These are phyloP conservation scores for Gracilaria domingensis DNA, from an alignment of 23 red algal genomes.

Conservation along the genomic window DNA sequence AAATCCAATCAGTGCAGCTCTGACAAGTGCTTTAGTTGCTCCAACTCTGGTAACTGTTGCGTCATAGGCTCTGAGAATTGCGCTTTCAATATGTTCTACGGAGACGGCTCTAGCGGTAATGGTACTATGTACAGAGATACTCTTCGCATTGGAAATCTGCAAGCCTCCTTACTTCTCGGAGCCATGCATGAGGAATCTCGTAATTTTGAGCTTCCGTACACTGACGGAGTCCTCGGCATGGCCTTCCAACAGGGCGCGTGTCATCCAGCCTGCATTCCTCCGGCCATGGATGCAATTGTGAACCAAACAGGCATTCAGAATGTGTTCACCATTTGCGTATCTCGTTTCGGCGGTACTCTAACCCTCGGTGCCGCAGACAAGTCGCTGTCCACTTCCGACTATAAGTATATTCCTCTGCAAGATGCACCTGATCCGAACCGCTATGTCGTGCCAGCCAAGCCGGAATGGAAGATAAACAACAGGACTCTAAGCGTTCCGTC, in stretches of 20 bases:
- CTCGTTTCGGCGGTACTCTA: conserved; percentile 61
- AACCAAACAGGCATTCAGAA: conserved; percentile 59
- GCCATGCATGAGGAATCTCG: conserved; percentile 58
- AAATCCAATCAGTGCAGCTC: conserved; percentile 21
- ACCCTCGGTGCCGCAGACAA: conserved; percentile 56
- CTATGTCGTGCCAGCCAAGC: conserved; percentile 30
- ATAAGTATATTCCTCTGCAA: conserved; percentile 40
- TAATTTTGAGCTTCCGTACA: conserved; percentile 49
- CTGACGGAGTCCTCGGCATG: conserved; percentile 70
- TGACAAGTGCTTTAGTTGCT: conserved; percentile 54
- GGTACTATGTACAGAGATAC: conserved; percentile 58
- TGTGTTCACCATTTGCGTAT: conserved; percentile 70
- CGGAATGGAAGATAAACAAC: conserved; percentile 45
- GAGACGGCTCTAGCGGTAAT: conserved; percentile 54
- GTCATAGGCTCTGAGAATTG: conserved; percentile 28
- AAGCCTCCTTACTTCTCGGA: conserved; percentile 39
- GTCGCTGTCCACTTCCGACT: conserved; percentile 18
- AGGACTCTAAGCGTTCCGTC: conserved; percentile 34
- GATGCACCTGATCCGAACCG: conserved; percentile 26
- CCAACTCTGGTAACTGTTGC: conserved; percentile 56
- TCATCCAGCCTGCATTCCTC: conserved; percentile 59
- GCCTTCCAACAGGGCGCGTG: conserved; percentile 66
- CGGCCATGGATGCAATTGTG: conserved; percentile 64
- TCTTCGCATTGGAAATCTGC: conserved; percentile 15
- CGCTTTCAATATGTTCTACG: conserved; percentile 66